These are phyloP conservation scores for Conringia planisiliqua DNA, from an alignment of 345 rosid species.

Conservation along the genomic window DNA sequence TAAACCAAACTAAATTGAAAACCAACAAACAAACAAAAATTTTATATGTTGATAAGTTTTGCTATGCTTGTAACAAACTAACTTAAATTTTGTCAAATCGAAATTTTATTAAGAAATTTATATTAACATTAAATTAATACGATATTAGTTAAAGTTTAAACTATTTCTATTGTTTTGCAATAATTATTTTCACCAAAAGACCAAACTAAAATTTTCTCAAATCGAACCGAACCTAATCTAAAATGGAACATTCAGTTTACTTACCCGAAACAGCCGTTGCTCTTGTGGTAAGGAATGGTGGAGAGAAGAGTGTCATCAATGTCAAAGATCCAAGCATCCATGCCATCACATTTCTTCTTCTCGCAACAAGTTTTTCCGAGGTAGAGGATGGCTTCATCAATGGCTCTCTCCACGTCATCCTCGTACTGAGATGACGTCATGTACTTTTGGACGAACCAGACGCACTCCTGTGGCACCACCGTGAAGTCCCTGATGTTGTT, in stretches of 20 bases:
- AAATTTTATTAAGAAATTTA: neutral
- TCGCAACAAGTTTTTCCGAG: constrained; percentile 44
- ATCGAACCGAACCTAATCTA: neutral
- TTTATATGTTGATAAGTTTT: neutral
- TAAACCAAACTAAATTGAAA: neutral
- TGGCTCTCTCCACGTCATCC: constrained; percentile 45
- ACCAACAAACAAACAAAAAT: neutral
- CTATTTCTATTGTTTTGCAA: neutral
- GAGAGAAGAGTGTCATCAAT: constrained; percentile 77
- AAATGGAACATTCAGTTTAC: neutral
- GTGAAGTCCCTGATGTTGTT: constrained; percentile 61
- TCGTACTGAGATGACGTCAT: constrained; percentile 65
- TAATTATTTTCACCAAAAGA: neutral
- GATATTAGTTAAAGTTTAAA: neutral
- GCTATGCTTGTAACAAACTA: neutral
- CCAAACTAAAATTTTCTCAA: neutral
- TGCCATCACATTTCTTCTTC: constrained; percentile 42
- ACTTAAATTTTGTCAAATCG: neutral
- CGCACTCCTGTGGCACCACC: constrained; percentile 69
- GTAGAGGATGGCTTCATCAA: constrained; percentile 55
- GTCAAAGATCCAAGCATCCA: constrained; percentile 80
- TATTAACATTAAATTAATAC: neutral
- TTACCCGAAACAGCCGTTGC: constrained; percentile 59
- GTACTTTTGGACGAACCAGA: constrained; percentile 43
- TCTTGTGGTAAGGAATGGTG: constrained; percentile 70